Conservation (phyloP, 306 rosid species). For the Lablab purpureus region DNA sequence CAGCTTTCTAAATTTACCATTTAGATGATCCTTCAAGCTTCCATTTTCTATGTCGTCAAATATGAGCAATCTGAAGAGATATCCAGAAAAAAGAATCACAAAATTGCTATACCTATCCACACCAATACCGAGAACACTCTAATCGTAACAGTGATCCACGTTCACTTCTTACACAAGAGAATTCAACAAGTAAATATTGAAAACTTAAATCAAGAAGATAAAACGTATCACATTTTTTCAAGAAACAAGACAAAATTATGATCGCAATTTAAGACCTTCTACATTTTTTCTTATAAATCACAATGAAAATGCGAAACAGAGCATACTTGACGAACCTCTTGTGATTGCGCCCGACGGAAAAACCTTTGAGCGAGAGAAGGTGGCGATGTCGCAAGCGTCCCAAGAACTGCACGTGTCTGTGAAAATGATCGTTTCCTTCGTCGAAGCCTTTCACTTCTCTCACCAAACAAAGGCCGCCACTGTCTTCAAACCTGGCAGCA, state of each 20-base stretch:
- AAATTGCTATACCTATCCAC: constrained; percentile 1
- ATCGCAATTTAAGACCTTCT: background rate
- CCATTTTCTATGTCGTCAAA: constrained; percentile 83
- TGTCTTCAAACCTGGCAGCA: constrained; percentile 72
- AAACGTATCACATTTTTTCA: background rate
- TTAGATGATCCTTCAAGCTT: constrained; percentile 92
- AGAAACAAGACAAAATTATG: background rate
- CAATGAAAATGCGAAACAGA: constrained; percentile 15
- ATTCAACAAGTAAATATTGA: background rate
- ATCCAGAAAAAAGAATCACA: constrained; percentile 31
- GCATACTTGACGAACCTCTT: constrained; percentile 62
- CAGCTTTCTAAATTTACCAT: constrained; percentile 57
- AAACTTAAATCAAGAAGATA: background rate
- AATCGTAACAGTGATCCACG: background rate
- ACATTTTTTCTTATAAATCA: background rate
- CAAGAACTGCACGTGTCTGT: constrained; percentile 75
- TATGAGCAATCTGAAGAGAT: constrained; percentile 71
- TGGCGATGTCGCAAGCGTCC: constrained; percentile 95
- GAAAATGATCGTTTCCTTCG: constrained; percentile 61
- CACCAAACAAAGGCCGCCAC: constrained; percentile 68
- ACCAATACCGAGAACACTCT: background rate
- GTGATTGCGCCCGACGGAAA: constrained; percentile 61
- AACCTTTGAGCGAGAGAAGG: constrained; percentile 83
- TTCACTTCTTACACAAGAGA: background rate
- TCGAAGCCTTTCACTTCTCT: constrained; percentile 68